A percentile compares a stretch with the other conserved stretches of the same genome.
Evolutionary conservation across 495 filamentous ascomycete genomes (phyloP).

Genomic region (Aspergillus kassunensis): DNA sequence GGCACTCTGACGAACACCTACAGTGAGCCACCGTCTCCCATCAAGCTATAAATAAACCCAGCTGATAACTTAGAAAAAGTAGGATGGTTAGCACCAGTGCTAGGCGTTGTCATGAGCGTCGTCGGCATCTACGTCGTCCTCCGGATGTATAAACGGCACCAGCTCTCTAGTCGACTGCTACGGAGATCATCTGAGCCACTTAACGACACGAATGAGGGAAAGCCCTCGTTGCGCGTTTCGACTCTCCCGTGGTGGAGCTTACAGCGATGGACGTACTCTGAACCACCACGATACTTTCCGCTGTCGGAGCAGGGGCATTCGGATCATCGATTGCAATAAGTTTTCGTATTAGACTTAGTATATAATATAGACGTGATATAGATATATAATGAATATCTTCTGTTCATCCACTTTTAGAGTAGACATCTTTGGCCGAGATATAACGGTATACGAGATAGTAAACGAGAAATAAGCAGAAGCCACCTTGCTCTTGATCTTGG

Average conservation of each 20-base stretch:
- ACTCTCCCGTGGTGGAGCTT: slow-evolving; percentile 36
- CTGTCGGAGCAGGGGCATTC: slow-evolving; percentile 22
- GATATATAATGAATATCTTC: too few relatives aligned
- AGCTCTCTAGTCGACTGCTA: not conserved
- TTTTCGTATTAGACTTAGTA: not conserved
- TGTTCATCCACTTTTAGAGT: too few relatives aligned
- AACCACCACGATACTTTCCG: slow-evolving; percentile 28
- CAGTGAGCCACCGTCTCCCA: slow-evolving; percentile 2
- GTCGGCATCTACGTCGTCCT: slow-evolving; percentile 11
- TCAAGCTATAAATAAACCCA: not conserved
- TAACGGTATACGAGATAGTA: too few relatives aligned
- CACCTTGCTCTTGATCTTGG: too few relatives aligned
- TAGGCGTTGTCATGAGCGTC: slow-evolving; percentile 8
- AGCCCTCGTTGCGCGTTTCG: slow-evolving; percentile 4
- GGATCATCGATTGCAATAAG: not conserved
- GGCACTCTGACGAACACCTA: not conserved
- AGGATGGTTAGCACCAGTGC: slow-evolving; percentile 13
- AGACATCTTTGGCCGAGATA: not conserved
- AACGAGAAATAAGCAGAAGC: too few relatives aligned
- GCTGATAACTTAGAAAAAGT: slow-evolving; percentile 7
- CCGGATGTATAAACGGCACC: slow-evolving; percentile 14
- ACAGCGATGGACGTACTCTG: slow-evolving; percentile 27
- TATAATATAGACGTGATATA: too few relatives aligned
- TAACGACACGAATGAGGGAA: slow-evolving; percentile 19
- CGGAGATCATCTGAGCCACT: slow-evolving; percentile 25